phyloP scores from a whole-genome alignment of 2,329 filamentous ascomycete species.

The Pseudohalonectria lignicola region DNA sequence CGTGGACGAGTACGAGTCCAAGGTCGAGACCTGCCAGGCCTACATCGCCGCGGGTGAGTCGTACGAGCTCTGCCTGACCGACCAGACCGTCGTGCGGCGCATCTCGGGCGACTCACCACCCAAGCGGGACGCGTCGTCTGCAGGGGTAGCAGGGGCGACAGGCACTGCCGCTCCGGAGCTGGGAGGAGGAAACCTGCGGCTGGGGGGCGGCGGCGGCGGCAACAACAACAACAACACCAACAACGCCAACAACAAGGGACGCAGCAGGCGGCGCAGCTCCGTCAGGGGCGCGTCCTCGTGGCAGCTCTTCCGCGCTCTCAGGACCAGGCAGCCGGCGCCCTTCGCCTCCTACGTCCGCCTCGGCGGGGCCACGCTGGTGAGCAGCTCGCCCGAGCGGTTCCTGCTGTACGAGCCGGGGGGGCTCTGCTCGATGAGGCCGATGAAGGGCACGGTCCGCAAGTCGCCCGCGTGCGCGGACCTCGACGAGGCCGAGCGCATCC shows the following conservation, averaged over 20 bases:
- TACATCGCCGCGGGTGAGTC: slow-evolving; percentile 68
- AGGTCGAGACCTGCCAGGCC: slow-evolving; percentile 59
- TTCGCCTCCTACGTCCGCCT: slow-evolving; percentile 77
- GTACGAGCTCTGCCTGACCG: slow-evolving; percentile 78
- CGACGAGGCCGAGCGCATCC: slow-evolving; percentile 59
- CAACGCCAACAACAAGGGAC: too few relatives aligned
- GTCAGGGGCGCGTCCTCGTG: slow-evolving; percentile 32
- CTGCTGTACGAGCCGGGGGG: slow-evolving; percentile 46
- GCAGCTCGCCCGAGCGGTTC: slow-evolving; percentile 83
- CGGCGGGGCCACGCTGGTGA: slow-evolving; percentile 58
- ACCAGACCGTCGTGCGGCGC: slow-evolving; percentile 50
- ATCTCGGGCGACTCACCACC: too few relatives aligned
- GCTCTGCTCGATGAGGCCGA: slow-evolving; percentile 71
- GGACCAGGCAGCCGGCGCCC: slow-evolving; percentile 64
- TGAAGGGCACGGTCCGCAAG: slow-evolving; percentile 94
- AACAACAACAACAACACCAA: too few relatives aligned
- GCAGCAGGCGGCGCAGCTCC: slow-evolving; percentile 13
- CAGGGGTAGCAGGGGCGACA: too few relatives aligned
- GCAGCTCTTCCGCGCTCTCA: slow-evolving; percentile 61
- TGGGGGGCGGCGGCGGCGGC: too few relatives aligned
- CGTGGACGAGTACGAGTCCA: slow-evolving; percentile 45
- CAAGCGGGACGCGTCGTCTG: too few relatives aligned
- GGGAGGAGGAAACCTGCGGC: too few relatives aligned
- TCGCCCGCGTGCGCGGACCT: slow-evolving; percentile 51
- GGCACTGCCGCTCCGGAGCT: slow-evolving; percentile 16